Conservation (phyloP, 768 basidiomycete genomes). For the Panus rudis region DNA sequence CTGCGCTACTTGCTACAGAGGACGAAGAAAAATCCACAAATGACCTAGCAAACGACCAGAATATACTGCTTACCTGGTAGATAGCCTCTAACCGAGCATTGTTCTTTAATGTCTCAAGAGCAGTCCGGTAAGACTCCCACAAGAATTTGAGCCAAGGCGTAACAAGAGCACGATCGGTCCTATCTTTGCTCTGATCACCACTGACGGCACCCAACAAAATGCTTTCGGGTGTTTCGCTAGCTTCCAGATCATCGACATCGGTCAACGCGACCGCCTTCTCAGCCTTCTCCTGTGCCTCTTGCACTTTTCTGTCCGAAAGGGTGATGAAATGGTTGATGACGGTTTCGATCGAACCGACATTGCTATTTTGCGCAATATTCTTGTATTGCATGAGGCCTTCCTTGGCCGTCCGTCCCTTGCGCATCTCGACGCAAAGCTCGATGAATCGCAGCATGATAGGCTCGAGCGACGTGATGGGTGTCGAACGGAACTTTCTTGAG, state of each 20-base stretch:
- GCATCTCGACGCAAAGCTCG: constrained; percentile 92
- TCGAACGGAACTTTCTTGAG: constrained; percentile 90
- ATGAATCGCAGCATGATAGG: constrained; percentile 95
- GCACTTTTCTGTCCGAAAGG: constrained; percentile 74
- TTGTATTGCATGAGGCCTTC: constrained; percentile 97
- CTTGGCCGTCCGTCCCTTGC: constrained; percentile 89
- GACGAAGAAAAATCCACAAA: neutral
- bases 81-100: constrained; percentile 88
- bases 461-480: constrained; percentile 81
- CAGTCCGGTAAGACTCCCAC: constrained; percentile 98
- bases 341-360: constrained; percentile 83
- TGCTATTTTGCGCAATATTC: constrained; percentile 93
- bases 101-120: constrained; percentile 92
- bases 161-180: constrained; percentile 90
- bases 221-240: constrained; percentile 90
- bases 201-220: constrained; percentile 87
- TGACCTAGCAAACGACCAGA: constrained; percentile 3
- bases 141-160: constrained; percentile 97
- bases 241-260: constrained; percentile 93
- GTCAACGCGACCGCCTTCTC: constrained; percentile 60
- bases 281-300: constrained; percentile 82
- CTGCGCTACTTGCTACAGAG: constrained; percentile 78
- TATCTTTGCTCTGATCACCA: constrained; percentile 85
- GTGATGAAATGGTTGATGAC: constrained; percentile 85
- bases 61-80: constrained; percentile 68